These are phyloP conservation scores for Tulasnella sp. DNA, from an alignment of 768 basidiomycete species.

Conservation along the genomic window DNA sequence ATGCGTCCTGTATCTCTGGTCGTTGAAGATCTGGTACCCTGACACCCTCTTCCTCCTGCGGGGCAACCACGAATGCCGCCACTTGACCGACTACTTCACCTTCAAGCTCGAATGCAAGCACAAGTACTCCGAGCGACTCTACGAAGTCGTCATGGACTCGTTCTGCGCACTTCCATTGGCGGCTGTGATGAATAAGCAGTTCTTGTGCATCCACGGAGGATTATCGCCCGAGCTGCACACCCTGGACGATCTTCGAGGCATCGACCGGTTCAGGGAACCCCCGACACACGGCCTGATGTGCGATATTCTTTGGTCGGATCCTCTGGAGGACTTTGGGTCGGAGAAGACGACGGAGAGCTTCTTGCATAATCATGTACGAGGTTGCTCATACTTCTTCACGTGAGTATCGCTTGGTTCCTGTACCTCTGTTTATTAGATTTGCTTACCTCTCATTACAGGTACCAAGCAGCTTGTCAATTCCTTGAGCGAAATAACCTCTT, in stretches of 20 bases:
- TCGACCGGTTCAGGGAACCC: conserved; percentile 97
- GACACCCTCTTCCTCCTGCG: conserved; percentile 93
- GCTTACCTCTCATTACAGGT: conserved; percentile 48
- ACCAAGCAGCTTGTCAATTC: conserved; percentile 95
- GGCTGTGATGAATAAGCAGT: conserved; percentile 99
- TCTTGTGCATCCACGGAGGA: conserved; percentile 96
- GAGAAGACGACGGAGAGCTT: conserved; percentile 91
- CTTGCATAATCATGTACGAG: conserved; percentile 92
- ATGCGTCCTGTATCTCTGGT: conserved; percentile 98
- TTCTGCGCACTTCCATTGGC: conserved; percentile 95
- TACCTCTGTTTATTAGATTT: not conserved
- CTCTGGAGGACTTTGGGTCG: conserved; percentile 93
- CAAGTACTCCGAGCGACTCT: conserved; percentile 95
- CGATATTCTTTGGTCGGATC: conserved; percentile 98
- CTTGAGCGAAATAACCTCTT: conserved; percentile 94
- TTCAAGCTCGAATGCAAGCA: conserved; percentile 86
- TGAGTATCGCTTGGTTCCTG: conserved; percentile 42
- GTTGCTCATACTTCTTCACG: conserved; percentile 98
- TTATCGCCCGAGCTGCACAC: conserved; percentile 93
- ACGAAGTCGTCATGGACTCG: conserved; percentile 97
- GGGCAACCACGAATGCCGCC: conserved; percentile 98
- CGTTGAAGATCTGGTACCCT: conserved; percentile 99
- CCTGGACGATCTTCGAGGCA: conserved; percentile 88
- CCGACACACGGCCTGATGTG: conserved; percentile 98
- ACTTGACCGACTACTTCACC: conserved; percentile 71